These are phyloP conservation scores for Scheffersomyces amazonensis DNA, from an alignment of 805 yeast species.

Conservation along the genomic window DNA sequence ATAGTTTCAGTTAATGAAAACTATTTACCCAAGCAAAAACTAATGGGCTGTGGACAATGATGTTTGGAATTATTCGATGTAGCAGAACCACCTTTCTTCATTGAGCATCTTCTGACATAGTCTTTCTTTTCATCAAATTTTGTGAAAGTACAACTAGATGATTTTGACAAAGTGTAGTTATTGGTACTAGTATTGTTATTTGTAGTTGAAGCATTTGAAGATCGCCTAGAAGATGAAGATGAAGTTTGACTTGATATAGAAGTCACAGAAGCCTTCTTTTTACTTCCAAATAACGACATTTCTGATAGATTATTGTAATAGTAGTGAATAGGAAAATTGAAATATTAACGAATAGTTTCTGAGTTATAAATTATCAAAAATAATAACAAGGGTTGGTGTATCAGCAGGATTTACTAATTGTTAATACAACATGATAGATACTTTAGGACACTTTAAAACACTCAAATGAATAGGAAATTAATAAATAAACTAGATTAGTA, in stretches of 20 bases:
- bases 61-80: constrained; percentile 7
- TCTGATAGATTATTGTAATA: no score
- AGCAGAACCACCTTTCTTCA: constrained; percentile 18
- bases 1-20: not conserved
- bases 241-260: not conserved
- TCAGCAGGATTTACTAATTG: no score
- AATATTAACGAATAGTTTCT: no score
- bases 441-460: no score
- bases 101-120: constrained; percentile 38
- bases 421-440: no score
- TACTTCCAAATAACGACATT: constrained; percentile 8
- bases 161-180: not conserved
- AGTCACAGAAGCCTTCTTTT: constrained; percentile 2
- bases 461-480: no score
- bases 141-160: constrained; percentile 13
- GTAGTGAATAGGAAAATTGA: no score
- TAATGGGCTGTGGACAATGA: constrained; percentile 28
- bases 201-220: constrained; percentile 16
- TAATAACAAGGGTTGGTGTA: no score
- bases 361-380: no score
- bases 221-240: constrained; percentile 4
- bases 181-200: constrained; percentile 11
- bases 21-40: constrained; percentile 40
- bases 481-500: no score
- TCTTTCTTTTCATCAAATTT: constrained; percentile 47